Evolutionary conservation across 345 rosid species (phyloP).

Genomic region (Alliaria petiolata): DNA sequence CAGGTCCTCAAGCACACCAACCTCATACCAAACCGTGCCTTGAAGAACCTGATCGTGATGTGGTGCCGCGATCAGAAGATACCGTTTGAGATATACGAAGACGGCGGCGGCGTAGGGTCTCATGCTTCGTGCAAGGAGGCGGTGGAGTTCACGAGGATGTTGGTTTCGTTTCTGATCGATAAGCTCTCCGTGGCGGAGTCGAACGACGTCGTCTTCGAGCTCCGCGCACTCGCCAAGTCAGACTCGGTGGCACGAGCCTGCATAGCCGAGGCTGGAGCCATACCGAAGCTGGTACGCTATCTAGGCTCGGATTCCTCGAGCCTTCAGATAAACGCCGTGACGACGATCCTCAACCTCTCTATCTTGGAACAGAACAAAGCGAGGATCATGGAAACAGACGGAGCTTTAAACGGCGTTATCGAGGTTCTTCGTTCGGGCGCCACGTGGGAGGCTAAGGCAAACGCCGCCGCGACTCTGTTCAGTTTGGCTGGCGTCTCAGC

Average conservation of each 20-base stretch:
- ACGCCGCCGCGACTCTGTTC: slow-evolving; percentile 85
- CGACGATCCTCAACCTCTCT: slow-evolving; percentile 76
- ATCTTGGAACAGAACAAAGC: slow-evolving; percentile 72
- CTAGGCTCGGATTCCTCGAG: slow-evolving; percentile 51
- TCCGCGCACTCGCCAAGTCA: slow-evolving; percentile 64
- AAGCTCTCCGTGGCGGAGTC: slow-evolving; percentile 45
- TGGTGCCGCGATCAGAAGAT: slow-evolving; percentile 90
- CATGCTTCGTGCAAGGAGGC: slow-evolving; percentile 48
- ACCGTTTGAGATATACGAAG: slow-evolving; percentile 48
- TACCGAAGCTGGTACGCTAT: slow-evolving; percentile 53
- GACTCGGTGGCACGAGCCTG: slow-evolving; percentile 70
- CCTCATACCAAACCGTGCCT: slow-evolving; percentile 64
- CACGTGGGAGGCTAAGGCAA: slow-evolving; percentile 94
- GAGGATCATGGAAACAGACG: slow-evolving; percentile 77
- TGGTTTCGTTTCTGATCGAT: slow-evolving; percentile 58
- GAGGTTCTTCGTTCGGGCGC: slow-evolving; percentile 82
- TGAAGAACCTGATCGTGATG: slow-evolving; percentile 66
- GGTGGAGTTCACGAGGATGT: slow-evolving; percentile 65
- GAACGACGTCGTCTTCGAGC: slow-evolving; percentile 60
- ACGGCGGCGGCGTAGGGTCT: slow-evolving; percentile 18
- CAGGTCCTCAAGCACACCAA: slow-evolving; percentile 62
- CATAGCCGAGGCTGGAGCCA: slow-evolving; percentile 75
- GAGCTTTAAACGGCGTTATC: slow-evolving; percentile 72
- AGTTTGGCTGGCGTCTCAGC: slow-evolving; percentile 57
- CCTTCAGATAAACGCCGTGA: slow-evolving; percentile 81